A percentile compares a stretch with the other conserved stretches of the same genome.
phyloP scores from a whole-genome alignment of 2,329 filamentous ascomycete species.

The Colletotrichum ledebouriae region DNA sequence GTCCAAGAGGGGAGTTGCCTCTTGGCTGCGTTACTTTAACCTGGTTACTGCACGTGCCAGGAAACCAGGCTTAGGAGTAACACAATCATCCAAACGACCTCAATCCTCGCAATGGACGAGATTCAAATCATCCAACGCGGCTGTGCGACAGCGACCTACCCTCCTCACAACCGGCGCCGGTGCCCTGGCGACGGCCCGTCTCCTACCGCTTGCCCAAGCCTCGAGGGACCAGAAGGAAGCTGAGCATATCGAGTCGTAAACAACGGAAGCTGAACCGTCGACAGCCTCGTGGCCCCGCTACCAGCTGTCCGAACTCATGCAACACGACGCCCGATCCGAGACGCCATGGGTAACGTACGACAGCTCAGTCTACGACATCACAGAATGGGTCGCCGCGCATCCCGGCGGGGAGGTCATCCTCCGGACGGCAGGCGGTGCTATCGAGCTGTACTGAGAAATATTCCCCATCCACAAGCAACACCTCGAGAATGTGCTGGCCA shows the following conservation, averaged over 20 bases:
- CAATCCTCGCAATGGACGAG: too few relatives aligned
- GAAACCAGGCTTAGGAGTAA: too few relatives aligned
- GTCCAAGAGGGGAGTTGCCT: conserved; percentile 4
- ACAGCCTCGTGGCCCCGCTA: conserved; percentile 38
- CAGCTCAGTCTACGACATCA: conserved; percentile 64
- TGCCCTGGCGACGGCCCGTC: not conserved
- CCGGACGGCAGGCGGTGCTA: conserved; percentile 60
- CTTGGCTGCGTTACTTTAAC: not conserved
- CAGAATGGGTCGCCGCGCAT: conserved; percentile 63
- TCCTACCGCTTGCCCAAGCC: not conserved
- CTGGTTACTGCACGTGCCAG: too few relatives aligned
- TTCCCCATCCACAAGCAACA: conserved; percentile 65
- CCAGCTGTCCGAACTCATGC: conserved; percentile 51
- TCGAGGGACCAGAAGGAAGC: too few relatives aligned
- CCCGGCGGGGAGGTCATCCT: conserved; percentile 66
- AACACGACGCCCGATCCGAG: conserved; percentile 54
- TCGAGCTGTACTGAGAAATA: conserved; percentile 67
- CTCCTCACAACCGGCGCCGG: conserved; percentile 11
- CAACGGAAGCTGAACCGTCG: not conserved
- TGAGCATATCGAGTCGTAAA: not conserved
- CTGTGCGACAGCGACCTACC: not conserved
- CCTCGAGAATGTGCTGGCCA: conserved; percentile 58
- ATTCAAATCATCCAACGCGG: too few relatives aligned
- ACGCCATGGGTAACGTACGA: conserved; percentile 62
- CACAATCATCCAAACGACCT: too few relatives aligned